A percentile compares a stretch with the other conserved stretches of the same genome.
Conservation (phyloP, 495 filamentous ascomycete species). For the Tuber umbilicatum region DNA sequence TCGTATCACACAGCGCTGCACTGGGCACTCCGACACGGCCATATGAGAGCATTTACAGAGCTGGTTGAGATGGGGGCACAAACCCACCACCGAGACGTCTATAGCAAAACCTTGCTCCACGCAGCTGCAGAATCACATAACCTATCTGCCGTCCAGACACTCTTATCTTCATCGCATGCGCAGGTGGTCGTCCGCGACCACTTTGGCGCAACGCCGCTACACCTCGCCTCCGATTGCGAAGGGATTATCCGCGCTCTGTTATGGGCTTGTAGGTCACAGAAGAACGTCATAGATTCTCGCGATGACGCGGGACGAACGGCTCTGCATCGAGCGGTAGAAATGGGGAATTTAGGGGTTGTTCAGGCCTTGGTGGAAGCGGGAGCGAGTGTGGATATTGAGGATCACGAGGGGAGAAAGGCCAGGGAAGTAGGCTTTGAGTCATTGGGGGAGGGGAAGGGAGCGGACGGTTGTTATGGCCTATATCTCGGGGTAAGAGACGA, state of each 20-base stretch:
- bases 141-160: neutral
- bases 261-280: neutral
- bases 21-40: neutral
- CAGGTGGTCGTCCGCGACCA: neutral
- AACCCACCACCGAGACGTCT: neutral
- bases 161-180: neutral
- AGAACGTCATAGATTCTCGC: neutral
- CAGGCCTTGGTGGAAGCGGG: neutral
- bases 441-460: neutral
- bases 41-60: neutral
- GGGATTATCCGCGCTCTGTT: neutral
- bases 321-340: neutral
- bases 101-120: neutral
- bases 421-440: neutral
- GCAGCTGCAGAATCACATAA: neutral
- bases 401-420: neutral
- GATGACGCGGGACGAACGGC: neutral
- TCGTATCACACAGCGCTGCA: neutral
- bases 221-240: neutral
- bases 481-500: neutral
- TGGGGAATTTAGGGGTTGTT: neutral
- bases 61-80: neutral
- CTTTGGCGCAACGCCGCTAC: neutral
- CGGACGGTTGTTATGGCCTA: neutral
- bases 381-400: neutral